Evolutionary conservation across 495 filamentous ascomycete species (phyloP).

Genomic region (Lasiosphaeria ovina): DNA sequence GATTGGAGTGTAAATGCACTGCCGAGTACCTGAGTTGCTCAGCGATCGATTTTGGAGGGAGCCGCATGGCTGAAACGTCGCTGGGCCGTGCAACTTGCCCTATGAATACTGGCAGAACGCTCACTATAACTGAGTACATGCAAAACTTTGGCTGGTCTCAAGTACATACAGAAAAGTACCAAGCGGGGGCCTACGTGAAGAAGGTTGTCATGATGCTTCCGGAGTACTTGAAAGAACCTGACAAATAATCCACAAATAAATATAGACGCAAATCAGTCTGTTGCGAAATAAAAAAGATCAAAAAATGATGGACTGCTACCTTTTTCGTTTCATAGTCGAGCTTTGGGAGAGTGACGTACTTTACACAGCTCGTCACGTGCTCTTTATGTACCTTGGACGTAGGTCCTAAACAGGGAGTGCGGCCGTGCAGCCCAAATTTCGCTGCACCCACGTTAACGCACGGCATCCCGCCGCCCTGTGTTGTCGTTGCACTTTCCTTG

Average conservation of each 20-base stretch:
- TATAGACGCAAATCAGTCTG: no score
- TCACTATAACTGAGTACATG: neutral
- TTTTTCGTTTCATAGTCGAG: conserved; percentile 4
- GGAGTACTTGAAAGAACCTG: no score
- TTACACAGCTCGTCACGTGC: conserved; percentile 23
- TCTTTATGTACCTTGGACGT: neutral
- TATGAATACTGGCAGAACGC: conserved; percentile 1
- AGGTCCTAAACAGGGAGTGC: conserved; percentile 22
- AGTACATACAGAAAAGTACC: no score
- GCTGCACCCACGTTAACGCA: conserved; percentile 22
- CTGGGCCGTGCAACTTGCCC: conserved; percentile 14
- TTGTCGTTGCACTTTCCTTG: conserved; percentile 32
- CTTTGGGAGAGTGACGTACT: conserved; percentile 12
- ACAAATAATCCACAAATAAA: no score
- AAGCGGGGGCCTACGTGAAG: no score
- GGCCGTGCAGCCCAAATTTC: conserved; percentile 29
- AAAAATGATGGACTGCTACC: conserved; percentile 8
- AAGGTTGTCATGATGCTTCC: no score
- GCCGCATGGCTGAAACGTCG: conserved; percentile 27
- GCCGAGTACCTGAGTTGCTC: neutral
- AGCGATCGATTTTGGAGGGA: conserved; percentile 9
- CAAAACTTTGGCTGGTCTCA: no score
- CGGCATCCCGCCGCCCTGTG: conserved; percentile 35
- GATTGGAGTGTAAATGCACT: no score
- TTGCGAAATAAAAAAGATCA: no score